Conservation (phyloP, 2,329 filamentous ascomycete genomes). For the Ophiosphaerella korrae region DNA sequence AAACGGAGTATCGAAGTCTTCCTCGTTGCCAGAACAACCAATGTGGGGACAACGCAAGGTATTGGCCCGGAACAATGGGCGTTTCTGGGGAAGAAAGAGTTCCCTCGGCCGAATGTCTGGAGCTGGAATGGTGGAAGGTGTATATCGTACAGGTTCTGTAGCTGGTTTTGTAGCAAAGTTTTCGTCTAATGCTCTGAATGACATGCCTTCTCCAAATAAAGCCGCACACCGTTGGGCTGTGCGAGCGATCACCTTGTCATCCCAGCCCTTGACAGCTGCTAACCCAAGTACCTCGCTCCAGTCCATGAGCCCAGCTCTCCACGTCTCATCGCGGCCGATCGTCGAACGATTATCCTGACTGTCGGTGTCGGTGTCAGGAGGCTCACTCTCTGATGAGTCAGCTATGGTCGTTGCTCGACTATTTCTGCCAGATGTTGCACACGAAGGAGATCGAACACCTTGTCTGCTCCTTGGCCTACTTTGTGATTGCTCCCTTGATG, state of each 20-base stretch:
- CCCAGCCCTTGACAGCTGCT: conserved; percentile 75
- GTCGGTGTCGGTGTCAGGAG: conserved; percentile 34
- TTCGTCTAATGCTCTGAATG: conserved; percentile 62
- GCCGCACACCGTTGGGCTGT: conserved; percentile 74
- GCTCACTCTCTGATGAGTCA: conserved; percentile 1
- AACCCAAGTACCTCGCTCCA: conserved; percentile 86
- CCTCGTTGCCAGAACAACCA: conserved; percentile 33
- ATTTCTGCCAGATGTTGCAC: conserved; percentile 7
- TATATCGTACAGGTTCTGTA: conserved; percentile 43
- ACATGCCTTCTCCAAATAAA: conserved; percentile 76
- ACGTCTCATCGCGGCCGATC: conserved; percentile 13
- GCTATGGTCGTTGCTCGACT: neutral
- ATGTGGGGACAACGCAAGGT: conserved; percentile 41
- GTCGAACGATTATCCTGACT: conserved; percentile 28
- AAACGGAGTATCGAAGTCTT: conserved; percentile 32
- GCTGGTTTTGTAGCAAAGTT: conserved; percentile 26
- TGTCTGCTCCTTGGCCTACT: conserved; percentile 13
- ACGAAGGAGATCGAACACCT: conserved; percentile 14
- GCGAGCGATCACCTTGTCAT: conserved; percentile 66
- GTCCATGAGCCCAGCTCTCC: conserved; percentile 53
- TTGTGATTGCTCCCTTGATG: conserved; percentile 21
- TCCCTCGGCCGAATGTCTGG: conserved; percentile 4
- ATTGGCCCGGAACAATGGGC: conserved; percentile 34
- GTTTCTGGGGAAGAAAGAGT: conserved; percentile 12
- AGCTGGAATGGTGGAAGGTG: conserved; percentile 34